Evolutionary conservation across 345 rosid species (phyloP), one percentile per base, ranked within the genome.

Genomic region (Draba incana): DNA sequence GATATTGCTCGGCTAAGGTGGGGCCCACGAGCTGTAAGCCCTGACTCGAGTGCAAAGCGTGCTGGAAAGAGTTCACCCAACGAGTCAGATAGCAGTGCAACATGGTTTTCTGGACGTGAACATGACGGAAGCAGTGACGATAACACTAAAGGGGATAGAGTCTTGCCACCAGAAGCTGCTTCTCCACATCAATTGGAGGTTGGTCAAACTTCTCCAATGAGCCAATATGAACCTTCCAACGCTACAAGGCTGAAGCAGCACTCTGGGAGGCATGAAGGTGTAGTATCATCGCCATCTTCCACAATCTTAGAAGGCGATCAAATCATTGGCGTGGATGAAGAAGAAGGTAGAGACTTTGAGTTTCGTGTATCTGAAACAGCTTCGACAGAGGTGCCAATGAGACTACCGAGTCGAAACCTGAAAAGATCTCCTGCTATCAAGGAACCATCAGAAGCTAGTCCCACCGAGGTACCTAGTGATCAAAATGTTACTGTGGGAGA

Each of bases 91-190:
- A 71, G 81, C 33, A 85, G 86, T 59, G 96, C 83, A 55, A 70
- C 90, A 38, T 89, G 89, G 91, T 85, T 94, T 80, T 94, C 97
- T 71, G 96, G 96, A 39, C 92, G 37, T 77, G 99, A 89, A 65
- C 86, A 72, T 35, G 88, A 79, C 6, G 92, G 88, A 60, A 88
- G 69, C 51, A 80, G 66, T 65, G 91, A 84, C 25, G 84, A 84
- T 55, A 83, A 75, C 62, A 63, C 61, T 28, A 80, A 80, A 75
- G 76, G 57, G 72, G 86, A 78, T 62, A 75, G 60, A 79, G 64
- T 68, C 70, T 55, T 56, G 68, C 71, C 70, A 10, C 80, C 65
- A 46, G 88, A 80, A 75, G 75, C 72, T 62, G 52, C 69, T 38
- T 62, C 86, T 64, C 61, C 67, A 65, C 70, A 47, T 55, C 79